phyloP scores from a whole-genome alignment of 192 early-diverging fungal genomes.

The Linnemannia hyalina region DNA sequence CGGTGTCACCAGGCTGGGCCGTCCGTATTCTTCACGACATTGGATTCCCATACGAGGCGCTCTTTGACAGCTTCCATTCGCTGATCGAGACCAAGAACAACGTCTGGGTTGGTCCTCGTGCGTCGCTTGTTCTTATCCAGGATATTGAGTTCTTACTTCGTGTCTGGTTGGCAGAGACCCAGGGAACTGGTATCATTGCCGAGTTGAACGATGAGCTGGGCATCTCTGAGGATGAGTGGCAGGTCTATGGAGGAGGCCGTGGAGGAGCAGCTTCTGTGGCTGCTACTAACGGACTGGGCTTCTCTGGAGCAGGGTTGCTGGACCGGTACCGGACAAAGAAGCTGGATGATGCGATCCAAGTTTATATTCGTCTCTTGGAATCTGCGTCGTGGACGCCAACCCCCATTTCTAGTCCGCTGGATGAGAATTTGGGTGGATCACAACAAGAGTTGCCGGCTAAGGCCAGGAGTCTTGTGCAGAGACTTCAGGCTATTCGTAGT shows the following conservation, averaged over 20 bases:
- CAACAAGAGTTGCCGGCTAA: slow-evolving; percentile 19
- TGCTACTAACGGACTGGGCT: slow-evolving; percentile 10
- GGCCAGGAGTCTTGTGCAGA: slow-evolving; percentile 34
- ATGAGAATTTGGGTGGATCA: slow-evolving; percentile 45
- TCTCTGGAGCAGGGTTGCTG: slow-evolving; percentile 23
- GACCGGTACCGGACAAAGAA: slow-evolving; percentile 44
- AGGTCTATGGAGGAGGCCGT: slow-evolving; percentile 10
- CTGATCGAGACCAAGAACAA: slow-evolving; percentile 49
- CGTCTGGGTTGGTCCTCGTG: slow-evolving; percentile 47
- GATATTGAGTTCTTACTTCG: slow-evolving; percentile 51
- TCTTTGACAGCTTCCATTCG: slow-evolving; percentile 51
- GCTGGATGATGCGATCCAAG: slow-evolving; percentile 33
- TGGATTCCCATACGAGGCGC: slow-evolving; percentile 49
- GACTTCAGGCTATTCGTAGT: slow-evolving; percentile 32
- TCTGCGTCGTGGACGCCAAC: slow-evolving; percentile 51
- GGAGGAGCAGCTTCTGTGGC: neutral
- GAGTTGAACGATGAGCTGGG: slow-evolving; percentile 46
- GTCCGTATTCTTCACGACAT: slow-evolving; percentile 47
- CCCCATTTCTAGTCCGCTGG: slow-evolving; percentile 30
- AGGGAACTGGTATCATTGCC: slow-evolving; percentile 24
- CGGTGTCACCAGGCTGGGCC: slow-evolving; percentile 36
- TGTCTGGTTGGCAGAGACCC: slow-evolving; percentile 40
- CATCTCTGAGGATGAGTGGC: slow-evolving; percentile 32
- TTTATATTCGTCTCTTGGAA: slow-evolving; percentile 46
- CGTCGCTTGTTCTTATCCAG: slow-evolving; percentile 44